Percentiles rank a stretch among this genome's conserved stretches.
Conservation (phyloP, 1,284 basidiomycete genomes). For the Mycena sp. region DNA sequence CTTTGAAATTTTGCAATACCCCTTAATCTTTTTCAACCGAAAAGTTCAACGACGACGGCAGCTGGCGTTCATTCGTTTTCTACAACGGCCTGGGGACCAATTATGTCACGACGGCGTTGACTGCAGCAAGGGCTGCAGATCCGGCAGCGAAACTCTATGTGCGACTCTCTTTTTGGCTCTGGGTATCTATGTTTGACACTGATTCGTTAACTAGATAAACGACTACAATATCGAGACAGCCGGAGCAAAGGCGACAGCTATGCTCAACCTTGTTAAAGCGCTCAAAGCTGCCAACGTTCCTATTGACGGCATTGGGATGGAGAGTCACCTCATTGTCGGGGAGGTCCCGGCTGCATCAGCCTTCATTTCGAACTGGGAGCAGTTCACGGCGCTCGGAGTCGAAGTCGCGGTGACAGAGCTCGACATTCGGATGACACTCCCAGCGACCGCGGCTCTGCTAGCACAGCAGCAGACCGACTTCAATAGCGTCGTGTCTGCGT, state of each 20-base stretch:
- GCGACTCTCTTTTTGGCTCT: not conserved
- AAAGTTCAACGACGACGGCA: conserved; percentile 65
- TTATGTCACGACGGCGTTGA: conserved; percentile 51
- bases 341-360: conserved; percentile 48
- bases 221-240: conserved; percentile 64
- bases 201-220: conserved; percentile 62
- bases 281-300: conserved; percentile 56
- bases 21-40: conserved; percentile 36
- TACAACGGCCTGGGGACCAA: conserved; percentile 47
- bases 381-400: conserved; percentile 60
- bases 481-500: conserved; percentile 59
- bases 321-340: conserved; percentile 63
- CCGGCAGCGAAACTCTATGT: conserved; percentile 53
- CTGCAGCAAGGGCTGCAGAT: conserved; percentile 53
- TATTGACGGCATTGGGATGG: conserved; percentile 66
- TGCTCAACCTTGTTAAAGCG: conserved; percentile 58
- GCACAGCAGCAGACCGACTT: conserved; percentile 65
- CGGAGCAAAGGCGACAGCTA: conserved; percentile 60
- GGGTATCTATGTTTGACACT: too few species aligned
- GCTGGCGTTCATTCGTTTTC: conserved; percentile 53
- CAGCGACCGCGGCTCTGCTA: conserved; percentile 53
- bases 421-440: conserved; percentile 66
- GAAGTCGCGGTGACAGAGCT: conserved; percentile 69
- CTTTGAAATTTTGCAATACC: too few species aligned
- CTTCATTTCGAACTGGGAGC: conserved; percentile 53